Evolutionary conservation across 1,284 basidiomycete species (phyloP), one percentile per base, ranked within the genome.

Genomic region (Moesziomyces sp.): DNA sequence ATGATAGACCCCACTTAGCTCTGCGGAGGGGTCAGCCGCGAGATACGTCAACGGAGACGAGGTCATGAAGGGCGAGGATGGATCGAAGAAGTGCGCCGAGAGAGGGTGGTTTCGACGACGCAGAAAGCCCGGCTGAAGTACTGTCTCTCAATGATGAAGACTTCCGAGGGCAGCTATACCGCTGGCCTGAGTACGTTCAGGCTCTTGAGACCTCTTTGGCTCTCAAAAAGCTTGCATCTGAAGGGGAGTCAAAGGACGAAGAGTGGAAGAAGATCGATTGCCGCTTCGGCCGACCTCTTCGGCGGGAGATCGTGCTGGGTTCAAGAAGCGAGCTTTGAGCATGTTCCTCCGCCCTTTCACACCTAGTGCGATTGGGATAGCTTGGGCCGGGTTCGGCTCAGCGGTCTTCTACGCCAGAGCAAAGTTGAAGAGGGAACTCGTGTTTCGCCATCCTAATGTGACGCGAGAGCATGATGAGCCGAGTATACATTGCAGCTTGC

Each of bases 1-100:
- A 24, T 52, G 46, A 21, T 56, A 56, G 38, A 64, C 54, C 7
- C 56, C 38, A 40, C 11, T 40, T 18, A 40, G 38, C 56, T 44
- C 51, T 44, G 26, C 26, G n/a, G 51, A 52, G 3, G 51, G 42
- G 16, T 52, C 51, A 19, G 51, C 40, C 11, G 40, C 30, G 11
- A 52, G n/a, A 21, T 44, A 52, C 8, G 42, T 28, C 19, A 52
- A 26, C 18, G 42, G 19, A 9, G 51, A 52, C 18, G 51, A 40
- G 7, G 51, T 52, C 51, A 52, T 51, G 49, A 23, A 26, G 16
- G 23, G 46, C 24, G 46, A 18, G 9, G 16, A 14, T n/a, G 38
- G 13, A 4, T 40, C 38, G 18, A 40, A 40, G 38, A 40, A 40
- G 38, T 16, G 16, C 38, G 18, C 18, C 38, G 14, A n/a, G 7